Conservation (phyloP, 2,329 filamentous ascomycete genomes). For the Epichloe hybrida region DNA sequence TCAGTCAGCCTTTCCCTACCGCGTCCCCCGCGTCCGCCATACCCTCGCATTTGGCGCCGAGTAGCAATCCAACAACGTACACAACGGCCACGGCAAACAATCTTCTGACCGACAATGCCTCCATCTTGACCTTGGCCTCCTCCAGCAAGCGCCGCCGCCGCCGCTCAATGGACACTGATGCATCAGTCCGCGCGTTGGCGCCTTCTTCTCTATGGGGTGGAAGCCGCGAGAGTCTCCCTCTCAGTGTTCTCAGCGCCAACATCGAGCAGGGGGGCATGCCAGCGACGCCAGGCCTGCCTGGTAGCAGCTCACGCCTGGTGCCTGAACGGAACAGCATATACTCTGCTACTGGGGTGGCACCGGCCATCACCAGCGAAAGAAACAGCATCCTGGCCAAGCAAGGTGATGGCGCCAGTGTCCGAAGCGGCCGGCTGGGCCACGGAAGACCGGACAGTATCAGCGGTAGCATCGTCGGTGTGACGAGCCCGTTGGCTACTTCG, state of each 20-base stretch:
- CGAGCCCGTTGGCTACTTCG: constrained; percentile 50
- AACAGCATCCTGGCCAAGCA: constrained; percentile 66
- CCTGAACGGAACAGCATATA: constrained; percentile 70
- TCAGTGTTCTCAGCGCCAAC: constrained; percentile 65
- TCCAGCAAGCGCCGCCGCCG: constrained; percentile 66
- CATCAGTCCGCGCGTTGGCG: constrained; percentile 71
- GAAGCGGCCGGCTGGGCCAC: constrained; percentile 67
- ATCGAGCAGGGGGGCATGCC: constrained; percentile 37
- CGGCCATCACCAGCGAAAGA: constrained; percentile 57
- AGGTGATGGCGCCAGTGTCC: constrained; percentile 61
- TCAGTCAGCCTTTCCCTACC: constrained; percentile 52
- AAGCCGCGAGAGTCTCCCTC: constrained; percentile 63
- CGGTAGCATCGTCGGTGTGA: constrained; percentile 53
- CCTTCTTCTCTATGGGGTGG: constrained; percentile 73
- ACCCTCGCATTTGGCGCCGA: constrained; percentile 52
- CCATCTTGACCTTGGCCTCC: constrained; percentile 71
- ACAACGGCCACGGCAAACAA: constrained; percentile 69
- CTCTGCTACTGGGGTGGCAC: constrained; percentile 55
- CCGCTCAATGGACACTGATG: constrained; percentile 73
- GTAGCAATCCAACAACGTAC: constrained; percentile 55
- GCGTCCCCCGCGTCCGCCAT: constrained; percentile 57
- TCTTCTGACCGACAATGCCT: constrained; percentile 71
- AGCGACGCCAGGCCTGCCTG: constrained; percentile 38
- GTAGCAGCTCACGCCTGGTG: constrained; percentile 28
- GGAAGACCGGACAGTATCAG: constrained; percentile 69